These are phyloP conservation scores for Ophiocordyceps camponoti-leonardi DNA, from an alignment of 2,329 filamentous ascomycete genomes.

Conservation along the genomic window DNA sequence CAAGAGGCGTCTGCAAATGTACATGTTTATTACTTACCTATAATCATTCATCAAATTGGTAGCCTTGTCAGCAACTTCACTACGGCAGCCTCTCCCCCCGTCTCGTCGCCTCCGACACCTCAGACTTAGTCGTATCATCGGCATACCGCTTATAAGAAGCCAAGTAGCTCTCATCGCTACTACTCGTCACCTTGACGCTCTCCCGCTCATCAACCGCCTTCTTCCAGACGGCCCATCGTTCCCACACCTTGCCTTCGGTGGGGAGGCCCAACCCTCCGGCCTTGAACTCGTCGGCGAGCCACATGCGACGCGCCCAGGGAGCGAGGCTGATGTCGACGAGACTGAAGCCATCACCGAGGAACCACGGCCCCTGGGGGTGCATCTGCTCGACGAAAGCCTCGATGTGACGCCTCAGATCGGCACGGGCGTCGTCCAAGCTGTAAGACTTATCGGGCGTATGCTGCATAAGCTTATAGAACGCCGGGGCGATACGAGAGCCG, in stretches of 20 bases:
- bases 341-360: slow-evolving; percentile 44
- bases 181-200: slow-evolving; percentile 52
- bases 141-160: slow-evolving; percentile 52
- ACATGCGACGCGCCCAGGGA: slow-evolving; percentile 56
- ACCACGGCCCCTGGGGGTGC: slow-evolving; percentile 41
- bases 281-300: slow-evolving; percentile 63
- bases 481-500: slow-evolving; percentile 46
- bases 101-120: slow-evolving; percentile 44
- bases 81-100: slow-evolving; percentile 24
- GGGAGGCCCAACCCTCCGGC: slow-evolving; percentile 29
- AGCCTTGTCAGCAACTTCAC: too few species aligned
- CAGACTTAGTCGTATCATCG: slow-evolving; percentile 44
- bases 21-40: too few species aligned
- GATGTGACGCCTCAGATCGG: slow-evolving; percentile 40
- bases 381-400: slow-evolving; percentile 46
- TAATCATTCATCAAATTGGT: too few species aligned
- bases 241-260: slow-evolving; percentile 41
- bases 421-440: slow-evolving; percentile 33
- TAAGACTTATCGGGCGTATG: slow-evolving; percentile 31
- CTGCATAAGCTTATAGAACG: slow-evolving; percentile 47
- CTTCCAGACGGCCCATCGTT: slow-evolving; percentile 47
- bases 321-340: slow-evolving; percentile 55
- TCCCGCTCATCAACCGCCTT: slow-evolving; percentile 38
- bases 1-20: too few species aligned
- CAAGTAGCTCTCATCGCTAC: slow-evolving; percentile 48